Percentiles rank a stretch among this genome's conserved stretches.
Conservation (phyloP, 345 rosid species). For the Populus alba region DNA sequence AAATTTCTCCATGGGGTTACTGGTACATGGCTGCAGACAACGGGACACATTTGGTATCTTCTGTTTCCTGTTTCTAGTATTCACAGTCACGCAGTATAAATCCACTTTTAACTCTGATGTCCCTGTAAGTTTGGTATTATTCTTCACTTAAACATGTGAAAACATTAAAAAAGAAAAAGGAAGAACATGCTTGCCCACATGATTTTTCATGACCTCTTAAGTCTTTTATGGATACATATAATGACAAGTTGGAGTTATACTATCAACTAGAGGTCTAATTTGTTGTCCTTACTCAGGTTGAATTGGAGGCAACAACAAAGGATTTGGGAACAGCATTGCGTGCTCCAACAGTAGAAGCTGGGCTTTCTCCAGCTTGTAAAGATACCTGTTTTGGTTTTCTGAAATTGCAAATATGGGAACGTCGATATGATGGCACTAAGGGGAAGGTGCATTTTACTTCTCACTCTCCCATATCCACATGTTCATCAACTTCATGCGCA, state of each 20-base stretch:
- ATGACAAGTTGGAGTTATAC: background rate
- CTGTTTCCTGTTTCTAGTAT: background rate
- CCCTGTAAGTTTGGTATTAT: background rate
- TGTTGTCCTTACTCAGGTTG: slow-evolving; percentile 47
- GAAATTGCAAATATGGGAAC: slow-evolving; percentile 82
- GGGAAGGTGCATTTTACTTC: slow-evolving; percentile 60
- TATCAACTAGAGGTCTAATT: background rate
- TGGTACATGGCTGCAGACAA: slow-evolving; percentile 83
- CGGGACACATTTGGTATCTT: slow-evolving; percentile 58
- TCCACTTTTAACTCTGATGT: background rate
- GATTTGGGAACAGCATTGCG: slow-evolving; percentile 83
- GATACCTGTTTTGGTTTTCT: slow-evolving; percentile 75
- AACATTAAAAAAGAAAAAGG: background rate
- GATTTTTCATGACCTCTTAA: background rate
- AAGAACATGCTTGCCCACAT: background rate
- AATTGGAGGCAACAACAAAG: slow-evolving; percentile 68
- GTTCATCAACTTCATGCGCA: too few relatives aligned
- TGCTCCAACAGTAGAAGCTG: slow-evolving; percentile 82
- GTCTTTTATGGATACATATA: background rate
- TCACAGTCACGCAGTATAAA: background rate
- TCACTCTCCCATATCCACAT: background rate
- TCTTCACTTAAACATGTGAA: slow-evolving; percentile 3
- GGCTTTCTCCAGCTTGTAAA: slow-evolving; percentile 82
- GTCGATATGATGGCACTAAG: slow-evolving; percentile 60
- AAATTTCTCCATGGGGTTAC: slow-evolving; percentile 74